phyloP scores from a whole-genome alignment of 179 eudicot genomes.

The Patellifolia procumbens region DNA sequence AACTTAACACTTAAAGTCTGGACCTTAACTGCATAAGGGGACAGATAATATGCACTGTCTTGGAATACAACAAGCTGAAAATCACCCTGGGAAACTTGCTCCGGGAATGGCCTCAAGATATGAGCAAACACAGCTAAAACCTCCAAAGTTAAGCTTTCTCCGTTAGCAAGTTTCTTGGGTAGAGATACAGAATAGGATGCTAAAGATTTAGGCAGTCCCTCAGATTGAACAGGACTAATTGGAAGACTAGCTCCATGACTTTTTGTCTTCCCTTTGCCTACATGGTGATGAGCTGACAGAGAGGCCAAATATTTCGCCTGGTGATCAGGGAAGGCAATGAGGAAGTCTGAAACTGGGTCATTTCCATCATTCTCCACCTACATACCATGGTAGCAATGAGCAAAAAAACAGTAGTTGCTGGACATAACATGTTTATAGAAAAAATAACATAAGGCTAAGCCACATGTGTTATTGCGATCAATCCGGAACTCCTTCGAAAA shows the following conservation, averaged over 20 bases:
- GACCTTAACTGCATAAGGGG: conserved; percentile 75
- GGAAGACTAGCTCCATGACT: conserved; percentile 49
- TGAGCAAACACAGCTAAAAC: conserved; percentile 74
- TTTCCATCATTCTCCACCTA: conserved; percentile 82
- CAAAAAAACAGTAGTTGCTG: background rate
- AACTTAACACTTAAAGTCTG: conserved; percentile 71
- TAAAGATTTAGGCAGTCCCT: conserved; percentile 60
- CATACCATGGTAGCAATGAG: conserved; percentile 13
- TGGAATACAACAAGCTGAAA: conserved; percentile 72
- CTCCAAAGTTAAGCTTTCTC: conserved; percentile 62
- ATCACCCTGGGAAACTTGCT: conserved; percentile 84
- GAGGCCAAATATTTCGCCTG: conserved; percentile 66
- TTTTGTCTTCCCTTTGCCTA: conserved; percentile 70
- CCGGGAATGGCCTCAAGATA: conserved; percentile 76
- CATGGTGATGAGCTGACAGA: conserved; percentile 47
- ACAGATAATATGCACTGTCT: conserved; percentile 72
- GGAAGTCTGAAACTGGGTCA: conserved; percentile 59
- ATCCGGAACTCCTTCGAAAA: background rate
- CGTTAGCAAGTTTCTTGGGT: conserved; percentile 60
- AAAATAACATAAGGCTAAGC: background rate
- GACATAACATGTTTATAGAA: background rate
- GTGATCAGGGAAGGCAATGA: conserved; percentile 67
- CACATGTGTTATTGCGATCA: background rate
- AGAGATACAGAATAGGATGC: conserved; percentile 64
- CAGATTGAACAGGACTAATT: conserved; percentile 49